A percentile compares a stretch with the other conserved stretches of the same genome.
phyloP scores from a whole-genome alignment of 2,329 filamentous ascomycete species.

The Helotiales sp. region DNA sequence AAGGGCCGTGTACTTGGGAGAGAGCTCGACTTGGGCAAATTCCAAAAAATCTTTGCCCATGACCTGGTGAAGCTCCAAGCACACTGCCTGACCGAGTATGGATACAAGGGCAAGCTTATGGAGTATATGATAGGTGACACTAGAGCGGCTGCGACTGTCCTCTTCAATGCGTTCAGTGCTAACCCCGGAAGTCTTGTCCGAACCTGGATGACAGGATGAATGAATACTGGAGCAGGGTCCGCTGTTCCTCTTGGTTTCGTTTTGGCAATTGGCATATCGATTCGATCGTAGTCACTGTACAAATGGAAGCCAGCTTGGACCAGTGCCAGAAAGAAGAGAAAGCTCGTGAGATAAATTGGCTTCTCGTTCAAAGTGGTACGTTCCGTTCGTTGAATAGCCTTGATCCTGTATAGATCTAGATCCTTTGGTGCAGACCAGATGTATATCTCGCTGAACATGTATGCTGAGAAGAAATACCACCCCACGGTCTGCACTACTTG shows the following conservation, averaged over 20 bases:
- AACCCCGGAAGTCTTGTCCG: slow-evolving; percentile 36
- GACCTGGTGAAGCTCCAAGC: slow-evolving; percentile 71
- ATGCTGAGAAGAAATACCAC: slow-evolving; percentile 78
- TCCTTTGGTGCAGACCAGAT: slow-evolving; percentile 65
- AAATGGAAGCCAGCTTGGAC: slow-evolving; percentile 72
- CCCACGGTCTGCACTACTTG: slow-evolving; percentile 68
- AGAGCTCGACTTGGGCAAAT: slow-evolving; percentile 70
- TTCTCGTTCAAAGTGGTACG: slow-evolving; percentile 81
- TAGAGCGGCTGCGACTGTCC: slow-evolving; percentile 42
- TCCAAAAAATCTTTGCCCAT: slow-evolving; percentile 72
- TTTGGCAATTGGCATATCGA: slow-evolving; percentile 42
- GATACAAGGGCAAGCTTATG: slow-evolving; percentile 59
- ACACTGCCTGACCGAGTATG: slow-evolving; percentile 57
- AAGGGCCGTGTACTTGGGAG: slow-evolving; percentile 59
- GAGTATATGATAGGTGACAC: slow-evolving; percentile 39
- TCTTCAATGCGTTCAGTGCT: slow-evolving; percentile 31
- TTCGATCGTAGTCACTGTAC: slow-evolving; percentile 69
- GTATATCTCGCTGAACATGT: slow-evolving; percentile 78
- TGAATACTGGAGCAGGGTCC: slow-evolving; percentile 39
- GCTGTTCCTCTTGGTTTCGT: slow-evolving; percentile 30
- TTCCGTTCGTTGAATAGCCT: slow-evolving; percentile 67
- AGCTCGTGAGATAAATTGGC: slow-evolving; percentile 75
- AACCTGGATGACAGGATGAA: slow-evolving; percentile 41
- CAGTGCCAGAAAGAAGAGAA: slow-evolving; percentile 67
- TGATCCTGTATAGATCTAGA: slow-evolving; percentile 71